Evolutionary conservation across 2,329 filamentous ascomycete species (phyloP), one percentile per base, ranked within the genome.

Genomic region (Neonectria punicea): DNA sequence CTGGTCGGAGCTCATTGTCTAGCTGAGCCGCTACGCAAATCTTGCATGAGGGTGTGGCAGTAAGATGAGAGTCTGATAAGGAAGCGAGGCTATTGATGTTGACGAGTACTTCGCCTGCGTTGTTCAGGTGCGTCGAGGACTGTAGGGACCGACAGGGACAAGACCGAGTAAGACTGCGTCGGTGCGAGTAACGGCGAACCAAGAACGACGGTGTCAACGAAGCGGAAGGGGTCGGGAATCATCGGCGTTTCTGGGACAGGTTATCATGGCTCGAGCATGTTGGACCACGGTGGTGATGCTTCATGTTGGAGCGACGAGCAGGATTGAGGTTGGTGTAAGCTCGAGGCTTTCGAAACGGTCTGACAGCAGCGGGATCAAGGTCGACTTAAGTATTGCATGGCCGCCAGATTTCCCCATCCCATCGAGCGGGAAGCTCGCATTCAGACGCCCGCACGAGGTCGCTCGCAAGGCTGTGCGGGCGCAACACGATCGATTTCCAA

Each of bases 381-480:
- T 54, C 72, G 63, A 66, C 56, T 74, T 74, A 74, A 72, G 72
- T 74, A 73, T 66, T 67, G 53, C 54, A 67, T 44, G 18, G 22
- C 30, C 49, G 65, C 61, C 61, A 63, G 65, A 56, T 66, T 67
- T 65, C 67, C 61, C 65, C 65, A 44, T 58, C 61, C 60, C 64
- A 62, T 54, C 18, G 56, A 71, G 61, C 69, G 72, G 73, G 72
- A 69, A 69, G 54, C 70, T 73, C 67, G 72, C 74, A 76, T 76
- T 53, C 50, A 62, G 65, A 76, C 75, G 74, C 74, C 74, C 73
- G 75, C 75, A 76, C 67, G 60, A 64, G 54, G 44, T 61, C 49
- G 63, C 49, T 65, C 55, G 32, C 60, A 75, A 69, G 66, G 71
- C 70, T 73, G 68, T 76, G 74, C 75, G 75, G 74, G 74, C 75